Evolutionary conservation across 2,329 filamentous ascomycete genomes (phyloP).

Genomic region (Fusarium liriodendri): DNA sequence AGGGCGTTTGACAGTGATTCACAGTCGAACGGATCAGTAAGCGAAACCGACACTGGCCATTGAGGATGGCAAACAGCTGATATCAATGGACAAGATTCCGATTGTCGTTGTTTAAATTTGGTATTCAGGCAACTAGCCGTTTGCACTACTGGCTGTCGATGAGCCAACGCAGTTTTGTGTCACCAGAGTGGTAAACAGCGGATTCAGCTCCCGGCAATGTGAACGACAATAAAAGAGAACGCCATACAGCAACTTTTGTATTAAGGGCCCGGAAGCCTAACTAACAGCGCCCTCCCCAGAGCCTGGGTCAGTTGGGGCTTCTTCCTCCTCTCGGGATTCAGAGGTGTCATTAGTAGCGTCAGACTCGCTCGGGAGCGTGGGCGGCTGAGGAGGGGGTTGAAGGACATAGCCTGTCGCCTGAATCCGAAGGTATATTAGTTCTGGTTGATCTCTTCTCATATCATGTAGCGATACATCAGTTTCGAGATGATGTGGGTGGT

Average conservation of each 20-base stretch:
- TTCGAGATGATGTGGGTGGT: too few species aligned
- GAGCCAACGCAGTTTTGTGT: not conserved
- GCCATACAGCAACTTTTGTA: not conserved
- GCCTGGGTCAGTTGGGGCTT: too few species aligned
- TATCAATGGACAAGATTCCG: not conserved
- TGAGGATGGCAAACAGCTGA: not conserved
- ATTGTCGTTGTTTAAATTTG: not conserved
- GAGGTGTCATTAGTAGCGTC: too few species aligned
- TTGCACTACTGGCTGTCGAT: not conserved
- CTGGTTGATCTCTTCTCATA: too few species aligned
- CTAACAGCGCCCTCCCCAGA: too few species aligned
- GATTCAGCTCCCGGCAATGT: not conserved
- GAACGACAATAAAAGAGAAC: not conserved
- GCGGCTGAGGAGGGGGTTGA: too few species aligned
- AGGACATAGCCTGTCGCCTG: too few species aligned
- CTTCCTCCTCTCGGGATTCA: too few species aligned
- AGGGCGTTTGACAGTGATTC: not conserved
- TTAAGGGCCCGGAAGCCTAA: too few species aligned
- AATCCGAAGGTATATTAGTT: too few species aligned
- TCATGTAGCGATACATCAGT: too few species aligned
- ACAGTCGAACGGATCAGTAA: not conserved
- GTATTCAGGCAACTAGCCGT: not conserved
- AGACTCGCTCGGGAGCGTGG: too few species aligned
- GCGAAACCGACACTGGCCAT: not conserved
- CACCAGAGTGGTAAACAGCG: not conserved